Evolutionary conservation across 2,329 filamentous ascomycete species (phyloP).

Genomic region (Hypomyces perniciosus): DNA sequence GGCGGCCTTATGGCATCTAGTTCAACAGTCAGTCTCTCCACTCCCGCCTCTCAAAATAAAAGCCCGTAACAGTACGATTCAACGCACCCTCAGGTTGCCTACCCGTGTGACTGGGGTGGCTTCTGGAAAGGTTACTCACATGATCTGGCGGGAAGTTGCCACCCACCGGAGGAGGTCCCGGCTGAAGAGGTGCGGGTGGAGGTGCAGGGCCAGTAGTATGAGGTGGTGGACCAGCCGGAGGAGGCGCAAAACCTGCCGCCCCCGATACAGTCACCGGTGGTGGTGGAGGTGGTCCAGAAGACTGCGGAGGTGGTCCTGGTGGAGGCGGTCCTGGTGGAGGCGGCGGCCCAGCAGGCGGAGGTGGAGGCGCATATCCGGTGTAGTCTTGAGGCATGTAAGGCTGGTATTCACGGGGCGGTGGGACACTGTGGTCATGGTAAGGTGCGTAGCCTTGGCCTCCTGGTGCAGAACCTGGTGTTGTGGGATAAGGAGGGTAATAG

Average conservation of each 20-base stretch:
- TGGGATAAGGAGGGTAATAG: constrained; percentile 40
- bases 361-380: constrained; percentile 34
- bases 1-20: constrained; percentile 26
- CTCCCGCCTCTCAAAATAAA: background rate
- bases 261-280: background rate
- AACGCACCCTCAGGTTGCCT: constrained; percentile 34
- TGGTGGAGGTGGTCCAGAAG: constrained; percentile 9
- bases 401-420: constrained; percentile 29
- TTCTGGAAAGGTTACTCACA: constrained; percentile 37
- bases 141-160: constrained; percentile 34
- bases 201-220: constrained; percentile 21
- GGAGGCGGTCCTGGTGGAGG: constrained; percentile 10
- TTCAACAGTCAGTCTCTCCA: constrained; percentile 17
- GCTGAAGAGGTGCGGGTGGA: constrained; percentile 23
- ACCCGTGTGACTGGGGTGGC: constrained; percentile 12
- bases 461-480: constrained; percentile 19
- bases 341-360: constrained; percentile 28
- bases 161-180: constrained; percentile 27
- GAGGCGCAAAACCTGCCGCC: constrained; percentile 9
- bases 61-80: constrained; percentile 22
- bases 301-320: background rate
- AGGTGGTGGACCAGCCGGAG: constrained; percentile 24
- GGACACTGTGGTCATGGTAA: constrained; percentile 23
- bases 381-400: constrained; percentile 41
- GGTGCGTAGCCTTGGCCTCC: constrained; percentile 22